Evolutionary conservation across 495 filamentous ascomycete species (phyloP).

Genomic region (Annulohypoxylon bovei): DNA sequence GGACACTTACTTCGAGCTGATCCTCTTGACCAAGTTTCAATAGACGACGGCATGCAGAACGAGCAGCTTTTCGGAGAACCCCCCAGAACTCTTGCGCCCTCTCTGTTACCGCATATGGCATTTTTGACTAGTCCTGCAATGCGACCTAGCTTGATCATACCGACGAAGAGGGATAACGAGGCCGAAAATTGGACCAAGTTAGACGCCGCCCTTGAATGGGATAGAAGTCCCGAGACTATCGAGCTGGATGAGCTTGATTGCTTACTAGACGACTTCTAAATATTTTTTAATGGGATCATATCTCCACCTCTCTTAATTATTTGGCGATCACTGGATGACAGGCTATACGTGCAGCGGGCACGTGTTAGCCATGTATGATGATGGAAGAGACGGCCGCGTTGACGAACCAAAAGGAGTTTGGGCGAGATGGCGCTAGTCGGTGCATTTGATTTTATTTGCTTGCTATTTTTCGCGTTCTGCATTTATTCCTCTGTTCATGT

Average conservation of each 20-base stretch:
- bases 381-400: slow-evolving; percentile 41
- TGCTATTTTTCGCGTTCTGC: slow-evolving; percentile 34
- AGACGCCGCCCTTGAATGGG: slow-evolving; percentile 67
- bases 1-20: slow-evolving; percentile 56
- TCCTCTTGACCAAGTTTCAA: slow-evolving; percentile 56
- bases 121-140: slow-evolving; percentile 58
- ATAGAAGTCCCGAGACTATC: slow-evolving; percentile 85
- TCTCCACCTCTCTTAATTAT: slow-evolving; percentile 21
- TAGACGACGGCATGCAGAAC: slow-evolving; percentile 62
- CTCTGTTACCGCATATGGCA: slow-evolving; percentile 46
- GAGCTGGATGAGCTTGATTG: slow-evolving; percentile 94
- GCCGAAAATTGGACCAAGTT: slow-evolving; percentile 61
- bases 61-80: slow-evolving; percentile 63
- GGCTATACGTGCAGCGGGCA: slow-evolving; percentile 31
- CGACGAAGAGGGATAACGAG: slow-evolving; percentile 62
- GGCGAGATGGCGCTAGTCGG: slow-evolving; percentile 32
- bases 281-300: neutral
- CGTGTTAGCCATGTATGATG: slow-evolving; percentile 41
- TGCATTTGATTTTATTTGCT: slow-evolving; percentile 22
- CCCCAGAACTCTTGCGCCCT: slow-evolving; percentile 45
- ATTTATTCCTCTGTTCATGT: slow-evolving; percentile 39
- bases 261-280: slow-evolving; percentile 76
- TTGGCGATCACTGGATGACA: slow-evolving; percentile 12
- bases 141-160: slow-evolving; percentile 52
- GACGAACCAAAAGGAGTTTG: slow-evolving; percentile 47